Percentiles rank a stretch among this genome's conserved stretches.
These are phyloP conservation scores for Epichloe coenophiala DNA, from an alignment of 2,329 filamentous ascomycete species.

Conservation along the genomic window DNA sequence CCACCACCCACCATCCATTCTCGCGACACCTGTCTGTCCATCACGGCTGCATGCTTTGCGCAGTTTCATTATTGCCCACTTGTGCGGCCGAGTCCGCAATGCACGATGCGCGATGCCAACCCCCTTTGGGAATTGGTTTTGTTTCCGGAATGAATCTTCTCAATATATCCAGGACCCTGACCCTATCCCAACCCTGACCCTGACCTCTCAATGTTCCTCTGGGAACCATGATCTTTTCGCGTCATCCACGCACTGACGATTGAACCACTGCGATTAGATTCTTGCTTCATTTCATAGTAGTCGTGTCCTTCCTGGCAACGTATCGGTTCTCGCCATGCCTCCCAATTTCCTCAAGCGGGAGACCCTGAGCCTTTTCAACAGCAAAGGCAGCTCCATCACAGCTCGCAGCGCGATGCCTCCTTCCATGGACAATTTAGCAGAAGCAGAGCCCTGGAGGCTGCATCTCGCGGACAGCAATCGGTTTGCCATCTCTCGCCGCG, in stretches of 20 bases:
- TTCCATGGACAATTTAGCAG: background rate
- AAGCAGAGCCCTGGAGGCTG: constrained; percentile 7
- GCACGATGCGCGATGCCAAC: background rate
- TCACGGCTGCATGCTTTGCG: background rate
- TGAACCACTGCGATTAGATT: constrained; percentile 1
- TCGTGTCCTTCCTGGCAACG: constrained; percentile 1
- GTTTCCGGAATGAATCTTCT: background rate
- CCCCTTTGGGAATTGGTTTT: background rate
- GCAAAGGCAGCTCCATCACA: constrained; percentile 1
- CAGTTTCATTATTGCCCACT: too few relatives aligned
- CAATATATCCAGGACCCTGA: background rate
- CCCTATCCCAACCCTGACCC: too few relatives aligned
- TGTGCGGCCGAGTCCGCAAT: too few relatives aligned
- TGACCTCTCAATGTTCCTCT: background rate
- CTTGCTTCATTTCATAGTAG: constrained; percentile 7
- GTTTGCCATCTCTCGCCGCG: constrained; percentile 5
- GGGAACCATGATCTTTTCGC: background rate
- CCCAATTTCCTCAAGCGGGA: constrained; percentile 2
- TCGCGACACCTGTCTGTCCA: background rate
- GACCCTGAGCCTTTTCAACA: background rate
- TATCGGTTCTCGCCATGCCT: constrained; percentile 4
- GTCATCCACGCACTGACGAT: constrained; percentile 1
- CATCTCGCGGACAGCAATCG: constrained; percentile 4
- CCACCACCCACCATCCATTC: too few relatives aligned
- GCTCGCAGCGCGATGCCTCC: constrained; percentile 7